Percentiles rank a stretch among this genome's conserved stretches.
Evolutionary conservation across 2,329 filamentous ascomycete genomes (phyloP).

Genomic region (Monilinia aucupariae): DNA sequence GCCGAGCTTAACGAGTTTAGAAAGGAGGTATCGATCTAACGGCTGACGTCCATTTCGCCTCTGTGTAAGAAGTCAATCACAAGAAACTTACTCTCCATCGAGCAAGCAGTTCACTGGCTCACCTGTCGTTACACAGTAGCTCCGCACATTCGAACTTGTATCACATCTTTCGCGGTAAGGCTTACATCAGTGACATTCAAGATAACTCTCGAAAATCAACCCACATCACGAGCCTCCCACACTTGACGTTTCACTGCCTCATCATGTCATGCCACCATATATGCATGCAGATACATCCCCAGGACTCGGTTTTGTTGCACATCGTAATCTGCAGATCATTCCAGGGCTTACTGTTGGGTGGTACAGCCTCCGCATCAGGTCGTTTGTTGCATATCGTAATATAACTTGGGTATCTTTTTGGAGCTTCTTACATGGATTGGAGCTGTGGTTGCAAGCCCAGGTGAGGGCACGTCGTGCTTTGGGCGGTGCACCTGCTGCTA

Average conservation of each 20-base stretch:
- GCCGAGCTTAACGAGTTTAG: too few species aligned
- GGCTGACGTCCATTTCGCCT: too few species aligned
- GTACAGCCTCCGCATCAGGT: not conserved
- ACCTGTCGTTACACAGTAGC: too few species aligned
- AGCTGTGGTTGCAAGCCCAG: not conserved
- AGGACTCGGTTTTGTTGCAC: constrained; percentile 5
- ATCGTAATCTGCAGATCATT: constrained; percentile 11
- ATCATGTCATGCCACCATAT: not conserved
- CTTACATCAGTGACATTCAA: constrained; percentile 6
- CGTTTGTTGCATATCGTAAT: not conserved
- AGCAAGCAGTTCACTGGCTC: too few species aligned
- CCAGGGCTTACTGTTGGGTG: constrained; percentile 1
- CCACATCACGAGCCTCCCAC: not conserved
- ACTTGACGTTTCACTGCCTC: not conserved
- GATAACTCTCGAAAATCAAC: not conserved
- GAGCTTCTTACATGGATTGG: not conserved
- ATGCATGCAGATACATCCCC: not conserved
- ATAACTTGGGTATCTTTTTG: not conserved
- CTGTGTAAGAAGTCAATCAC: too few species aligned
- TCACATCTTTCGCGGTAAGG: too few species aligned
- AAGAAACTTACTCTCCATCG: too few species aligned
- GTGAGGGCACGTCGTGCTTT: not conserved
- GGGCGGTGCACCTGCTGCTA: not conserved
- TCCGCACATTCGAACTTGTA: too few species aligned
- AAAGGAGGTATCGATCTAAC: too few species aligned